These are phyloP conservation scores for Floccularia luteovirens DNA, from an alignment of 768 basidiomycete species.

Conservation along the genomic window DNA sequence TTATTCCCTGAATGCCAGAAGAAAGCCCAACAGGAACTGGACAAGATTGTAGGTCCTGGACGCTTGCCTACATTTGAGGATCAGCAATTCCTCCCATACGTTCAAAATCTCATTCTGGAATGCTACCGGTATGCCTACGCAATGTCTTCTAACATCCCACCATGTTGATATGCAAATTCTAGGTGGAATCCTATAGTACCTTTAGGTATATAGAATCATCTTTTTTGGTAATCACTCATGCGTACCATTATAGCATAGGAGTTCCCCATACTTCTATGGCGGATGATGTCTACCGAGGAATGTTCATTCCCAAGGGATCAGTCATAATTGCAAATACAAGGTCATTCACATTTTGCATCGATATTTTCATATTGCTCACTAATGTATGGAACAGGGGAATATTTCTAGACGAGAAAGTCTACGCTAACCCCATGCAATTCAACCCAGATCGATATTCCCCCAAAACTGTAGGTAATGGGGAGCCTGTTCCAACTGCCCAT, in stretches of 20 bases:
- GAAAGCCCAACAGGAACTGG: conserved; percentile 4
- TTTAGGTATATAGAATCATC: neutral
- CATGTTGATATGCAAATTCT: neutral
- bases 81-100: conserved; percentile 6
- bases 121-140: too few relatives aligned
- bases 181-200: neutral
- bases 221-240: neutral
- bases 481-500: conserved; percentile 3
- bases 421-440: conserved; percentile 7
- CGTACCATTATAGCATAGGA: conserved; percentile 1
- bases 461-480: conserved; percentile 4
- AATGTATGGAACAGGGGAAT: conserved; percentile 6
- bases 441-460: conserved; percentile 6
- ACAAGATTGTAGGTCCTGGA: conserved; percentile 8
- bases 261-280: conserved; percentile 5
- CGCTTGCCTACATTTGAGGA: conserved; percentile 4
- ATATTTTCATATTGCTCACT: neutral
- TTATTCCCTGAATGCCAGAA: neutral
- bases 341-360: conserved; percentile 2
- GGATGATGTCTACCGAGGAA: conserved; percentile 8
- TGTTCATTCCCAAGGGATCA: conserved; percentile 7
- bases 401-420: conserved; percentile 5
- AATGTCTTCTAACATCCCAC: neutral
- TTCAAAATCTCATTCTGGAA: neutral
- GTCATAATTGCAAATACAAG: conserved; percentile 10